phyloP scores from a whole-genome alignment of 257 asterid genomes.

The Solanum virginianum region DNA sequence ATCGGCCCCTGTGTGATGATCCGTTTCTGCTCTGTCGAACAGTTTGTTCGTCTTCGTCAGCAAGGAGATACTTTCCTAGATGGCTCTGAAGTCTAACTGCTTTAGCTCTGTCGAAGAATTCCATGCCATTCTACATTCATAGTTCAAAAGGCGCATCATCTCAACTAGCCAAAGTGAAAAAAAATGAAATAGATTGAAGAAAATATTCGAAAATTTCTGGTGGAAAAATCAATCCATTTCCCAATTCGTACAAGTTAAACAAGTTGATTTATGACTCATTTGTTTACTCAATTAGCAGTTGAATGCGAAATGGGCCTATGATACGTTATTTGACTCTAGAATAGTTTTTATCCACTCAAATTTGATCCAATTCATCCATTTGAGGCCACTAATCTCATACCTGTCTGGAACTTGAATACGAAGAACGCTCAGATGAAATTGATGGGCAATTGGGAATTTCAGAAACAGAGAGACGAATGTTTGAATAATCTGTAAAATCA shows the following conservation, averaged over 20 bases:
- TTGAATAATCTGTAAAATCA: not conserved
- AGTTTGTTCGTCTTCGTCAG: slow-evolving; percentile 25
- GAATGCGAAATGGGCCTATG: not conserved
- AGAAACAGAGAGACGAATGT: not conserved
- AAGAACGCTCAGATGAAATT: slow-evolving; percentile 6
- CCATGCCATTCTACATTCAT: slow-evolving; percentile 9
- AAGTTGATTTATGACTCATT: not conserved
- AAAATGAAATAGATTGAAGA: not conserved
- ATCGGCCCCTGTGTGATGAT: slow-evolving; percentile 17
- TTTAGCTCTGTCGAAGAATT: slow-evolving; percentile 18
- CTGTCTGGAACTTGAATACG: slow-evolving; percentile 1
- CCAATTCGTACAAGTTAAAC: not conserved
- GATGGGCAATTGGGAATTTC: slow-evolving; percentile 13
- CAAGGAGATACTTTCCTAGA: slow-evolving; percentile 19
- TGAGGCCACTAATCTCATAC: slow-evolving; percentile 3
- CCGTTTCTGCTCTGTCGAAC: slow-evolving; percentile 29
- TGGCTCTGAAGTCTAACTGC: slow-evolving; percentile 23
- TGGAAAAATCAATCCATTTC: not conserved
- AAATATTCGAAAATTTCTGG: not conserved
- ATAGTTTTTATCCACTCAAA: not conserved
- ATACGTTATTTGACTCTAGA: not conserved
- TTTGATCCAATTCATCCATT: not conserved
- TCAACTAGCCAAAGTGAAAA: not conserved
- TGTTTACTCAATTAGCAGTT: not conserved
- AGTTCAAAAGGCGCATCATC: not conserved